Evolutionary conservation across 78 protist species (phyloP).

Genomic region (Dictyostelium firmibasis): DNA sequence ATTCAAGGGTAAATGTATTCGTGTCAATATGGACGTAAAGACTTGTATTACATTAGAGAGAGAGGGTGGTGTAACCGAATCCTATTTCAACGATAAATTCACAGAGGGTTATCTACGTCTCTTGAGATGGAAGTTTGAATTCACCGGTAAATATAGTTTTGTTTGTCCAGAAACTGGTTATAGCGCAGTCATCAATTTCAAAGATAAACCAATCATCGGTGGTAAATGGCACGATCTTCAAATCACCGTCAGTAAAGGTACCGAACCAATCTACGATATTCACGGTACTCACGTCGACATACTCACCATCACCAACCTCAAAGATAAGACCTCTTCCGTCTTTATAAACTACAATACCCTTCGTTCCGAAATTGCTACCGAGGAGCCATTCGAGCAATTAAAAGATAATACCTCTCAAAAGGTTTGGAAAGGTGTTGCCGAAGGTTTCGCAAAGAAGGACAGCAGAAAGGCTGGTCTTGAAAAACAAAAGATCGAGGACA

Average conservation of each 20-base stretch:
- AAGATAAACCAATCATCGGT: constrained; percentile 68
- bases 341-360: constrained; percentile 49
- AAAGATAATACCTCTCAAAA: constrained; percentile 37
- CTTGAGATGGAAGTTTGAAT: constrained; percentile 66
- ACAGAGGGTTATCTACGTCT: constrained; percentile 65
- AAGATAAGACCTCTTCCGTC: constrained; percentile 44
- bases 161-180: constrained; percentile 72
- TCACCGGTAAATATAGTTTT: constrained; percentile 53
- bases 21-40: constrained; percentile 46
- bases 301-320: constrained; percentile 35
- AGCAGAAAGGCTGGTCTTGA: constrained; percentile 68
- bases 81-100: constrained; percentile 61
- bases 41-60: constrained; percentile 19
- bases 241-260: constrained; percentile 11
- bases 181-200: constrained; percentile 50
- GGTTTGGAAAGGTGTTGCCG: constrained; percentile 78
- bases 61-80: constrained; percentile 1
- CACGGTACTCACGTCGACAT: constrained; percentile 63
- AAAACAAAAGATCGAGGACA: constrained; percentile 60
- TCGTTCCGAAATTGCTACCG: not conserved
- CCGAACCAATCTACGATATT: constrained; percentile 33
- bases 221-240: constrained; percentile 67
- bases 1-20: constrained; percentile 68
- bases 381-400: constrained; percentile 24
- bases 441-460: constrained; percentile 44